These are phyloP conservation scores for Blastomyces emzantsi DNA, from an alignment of 2,329 filamentous ascomycete genomes.

Conservation along the genomic window DNA sequence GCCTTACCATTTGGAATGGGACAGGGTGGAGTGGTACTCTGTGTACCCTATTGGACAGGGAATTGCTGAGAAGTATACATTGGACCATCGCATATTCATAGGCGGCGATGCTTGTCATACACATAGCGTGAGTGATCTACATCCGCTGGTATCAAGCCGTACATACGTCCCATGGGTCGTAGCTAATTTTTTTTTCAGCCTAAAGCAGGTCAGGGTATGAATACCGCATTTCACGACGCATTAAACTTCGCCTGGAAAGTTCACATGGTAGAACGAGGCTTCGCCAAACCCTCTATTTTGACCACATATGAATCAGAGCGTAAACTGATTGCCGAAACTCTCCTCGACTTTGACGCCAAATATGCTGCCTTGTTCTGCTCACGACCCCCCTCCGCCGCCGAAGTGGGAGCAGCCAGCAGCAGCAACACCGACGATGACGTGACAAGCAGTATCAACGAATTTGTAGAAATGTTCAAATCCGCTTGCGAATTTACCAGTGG, in stretches of 20 bases:
- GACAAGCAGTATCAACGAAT: conserved; percentile 50
- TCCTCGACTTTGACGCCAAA: conserved; percentile 77
- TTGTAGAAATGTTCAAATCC: conserved; percentile 84
- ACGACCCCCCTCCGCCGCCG: conserved; percentile 60
- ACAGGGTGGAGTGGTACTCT: conserved; percentile 57
- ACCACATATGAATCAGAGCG: conserved; percentile 82
- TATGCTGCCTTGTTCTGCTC: conserved; percentile 88
- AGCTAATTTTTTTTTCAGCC: conserved; percentile 31
- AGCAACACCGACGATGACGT: conserved; percentile 21
- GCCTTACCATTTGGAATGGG: conserved; percentile 54
- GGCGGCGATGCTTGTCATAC: conserved; percentile 58
- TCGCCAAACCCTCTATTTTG: conserved; percentile 65
- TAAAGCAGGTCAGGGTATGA: conserved; percentile 58
- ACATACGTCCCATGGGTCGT: neutral
- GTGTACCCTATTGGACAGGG: conserved; percentile 59
- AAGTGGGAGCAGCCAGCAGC: conserved; percentile 55
- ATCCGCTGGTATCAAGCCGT: neutral
- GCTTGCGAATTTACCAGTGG: conserved; percentile 87
- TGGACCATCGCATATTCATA: conserved; percentile 58
- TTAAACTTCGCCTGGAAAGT: conserved; percentile 95
- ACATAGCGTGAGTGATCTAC: conserved; percentile 37
- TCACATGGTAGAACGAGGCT: conserved; percentile 76
- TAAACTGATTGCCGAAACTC: conserved; percentile 71
- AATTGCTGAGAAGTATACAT: conserved; percentile 55
- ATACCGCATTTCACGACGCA: conserved; percentile 54